A percentile compares a stretch with the other conserved stretches of the same genome.
Conservation (phyloP, 2,329 filamentous ascomycete species). For the Fusarium pseudocircinatum region DNA sequence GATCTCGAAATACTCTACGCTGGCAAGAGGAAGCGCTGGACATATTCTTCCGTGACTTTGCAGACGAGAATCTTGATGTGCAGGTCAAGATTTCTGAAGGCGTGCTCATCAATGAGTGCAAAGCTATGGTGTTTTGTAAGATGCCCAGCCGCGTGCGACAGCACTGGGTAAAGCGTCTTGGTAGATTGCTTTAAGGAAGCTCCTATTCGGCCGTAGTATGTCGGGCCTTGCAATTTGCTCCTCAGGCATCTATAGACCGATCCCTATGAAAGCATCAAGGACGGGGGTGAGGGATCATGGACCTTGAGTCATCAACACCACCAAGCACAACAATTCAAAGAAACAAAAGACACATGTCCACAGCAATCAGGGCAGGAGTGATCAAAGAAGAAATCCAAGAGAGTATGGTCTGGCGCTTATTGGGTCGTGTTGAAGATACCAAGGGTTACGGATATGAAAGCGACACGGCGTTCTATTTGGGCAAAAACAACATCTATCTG, state of each 20-base stretch:
- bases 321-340: conserved; percentile 1
- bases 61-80: conserved; percentile 65
- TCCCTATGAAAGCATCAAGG: neutral
- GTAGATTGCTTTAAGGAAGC: conserved; percentile 52
- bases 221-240: neutral
- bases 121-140: conserved; percentile 70
- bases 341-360: conserved; percentile 5
- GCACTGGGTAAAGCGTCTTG: conserved; percentile 63
- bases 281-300: neutral
- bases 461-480: conserved; percentile 31
- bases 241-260: neutral
- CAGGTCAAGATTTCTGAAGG: conserved; percentile 69
- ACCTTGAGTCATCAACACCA: neutral
- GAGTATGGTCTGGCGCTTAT: conserved; percentile 37
- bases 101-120: conserved; percentile 66
- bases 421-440: conserved; percentile 39
- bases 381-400: conserved; percentile 10
- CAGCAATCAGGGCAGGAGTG: neutral
- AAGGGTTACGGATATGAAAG: conserved; percentile 38
- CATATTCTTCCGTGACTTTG: conserved; percentile 67
- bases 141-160: conserved; percentile 63
- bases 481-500: conserved; percentile 22
- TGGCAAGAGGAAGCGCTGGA: conserved; percentile 69
- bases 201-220: conserved; percentile 14
- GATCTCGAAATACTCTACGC: conserved; percentile 50